Evolutionary conservation across 2,329 filamentous ascomycete genomes (phyloP).

Genomic region (Domatiomyces globalis): DNA sequence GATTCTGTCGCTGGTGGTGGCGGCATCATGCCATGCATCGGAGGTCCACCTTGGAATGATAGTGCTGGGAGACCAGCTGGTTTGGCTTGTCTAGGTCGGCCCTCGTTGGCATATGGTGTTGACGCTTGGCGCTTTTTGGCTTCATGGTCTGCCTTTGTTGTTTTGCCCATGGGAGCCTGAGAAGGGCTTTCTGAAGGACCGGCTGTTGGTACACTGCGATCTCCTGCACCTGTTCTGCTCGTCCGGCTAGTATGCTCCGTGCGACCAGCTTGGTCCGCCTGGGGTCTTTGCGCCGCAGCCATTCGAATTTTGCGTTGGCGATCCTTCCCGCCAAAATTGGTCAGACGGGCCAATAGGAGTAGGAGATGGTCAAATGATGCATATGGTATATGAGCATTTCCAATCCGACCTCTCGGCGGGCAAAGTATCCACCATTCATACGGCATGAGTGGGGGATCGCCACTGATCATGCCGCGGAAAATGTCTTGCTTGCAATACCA

Average conservation of each 20-base stretch:
- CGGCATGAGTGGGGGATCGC: slow-evolving; percentile 71
- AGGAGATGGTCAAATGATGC: slow-evolving; percentile 82
- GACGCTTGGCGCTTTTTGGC: slow-evolving; percentile 8
- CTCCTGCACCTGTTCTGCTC: not conserved
- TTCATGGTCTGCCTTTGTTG: not conserved
- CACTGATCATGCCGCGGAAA: slow-evolving; percentile 79
- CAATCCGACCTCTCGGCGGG: slow-evolving; percentile 68
- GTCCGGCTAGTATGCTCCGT: slow-evolving; percentile 12
- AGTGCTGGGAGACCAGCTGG: slow-evolving; percentile 4
- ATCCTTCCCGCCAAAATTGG: slow-evolving; percentile 66
- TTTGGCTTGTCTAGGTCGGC: slow-evolving; percentile 11
- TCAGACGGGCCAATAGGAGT: slow-evolving; percentile 63
- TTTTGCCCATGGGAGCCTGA: not conserved
- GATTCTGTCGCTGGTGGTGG: slow-evolving; percentile 24
- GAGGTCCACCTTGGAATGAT: slow-evolving; percentile 21
- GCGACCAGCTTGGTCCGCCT: slow-evolving; percentile 34
- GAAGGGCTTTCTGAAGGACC: slow-evolving; percentile 3
- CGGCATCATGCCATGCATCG: slow-evolving; percentile 38
- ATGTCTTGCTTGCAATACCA: slow-evolving; percentile 93
- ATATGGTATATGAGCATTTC: slow-evolving; percentile 63
- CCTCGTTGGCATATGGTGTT: slow-evolving; percentile 12
- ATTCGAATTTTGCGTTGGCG: slow-evolving; percentile 61
- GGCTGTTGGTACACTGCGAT: not conserved
- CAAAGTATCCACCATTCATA: slow-evolving; percentile 74
- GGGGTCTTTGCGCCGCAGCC: slow-evolving; percentile 43